These are phyloP conservation scores for Warburgia ugandensis DNA, from an alignment of 164 flowering plant genomes.

Conservation along the genomic window DNA sequence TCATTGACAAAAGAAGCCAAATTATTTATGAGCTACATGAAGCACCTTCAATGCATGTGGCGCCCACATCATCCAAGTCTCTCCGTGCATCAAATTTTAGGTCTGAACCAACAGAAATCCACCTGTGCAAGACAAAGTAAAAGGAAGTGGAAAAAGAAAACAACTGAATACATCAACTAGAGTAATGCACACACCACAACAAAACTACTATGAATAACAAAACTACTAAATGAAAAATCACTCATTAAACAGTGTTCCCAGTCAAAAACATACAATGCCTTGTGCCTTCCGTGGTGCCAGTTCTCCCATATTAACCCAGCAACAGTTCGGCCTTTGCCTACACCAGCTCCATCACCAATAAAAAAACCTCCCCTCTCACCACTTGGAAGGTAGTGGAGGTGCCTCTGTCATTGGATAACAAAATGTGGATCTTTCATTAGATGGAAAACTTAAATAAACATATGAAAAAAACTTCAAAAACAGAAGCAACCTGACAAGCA, in stretches of 20 bases:
- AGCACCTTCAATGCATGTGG: constrained; percentile 69
- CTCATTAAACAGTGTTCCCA: neutral
- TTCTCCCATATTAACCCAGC: constrained; percentile 99
- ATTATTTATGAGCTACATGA: too few relatives aligned
- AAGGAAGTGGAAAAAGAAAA: neutral
- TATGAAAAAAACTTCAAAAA: neutral
- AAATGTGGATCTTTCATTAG: neutral
- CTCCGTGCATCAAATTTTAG: constrained; percentile 91
- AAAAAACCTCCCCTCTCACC: constrained; percentile 92
- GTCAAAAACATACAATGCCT: constrained; percentile 64
- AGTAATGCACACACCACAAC: neutral
- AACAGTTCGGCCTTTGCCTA: constrained; percentile 96
- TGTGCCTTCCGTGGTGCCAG: constrained; percentile 86
- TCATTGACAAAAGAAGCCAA: too few relatives aligned
- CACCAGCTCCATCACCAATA: constrained; percentile 99
- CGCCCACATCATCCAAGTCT: constrained; percentile 96
- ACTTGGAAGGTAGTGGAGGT: constrained; percentile 64
- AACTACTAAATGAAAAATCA: neutral
- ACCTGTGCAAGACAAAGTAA: constrained; percentile 35
- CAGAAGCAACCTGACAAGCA: constrained; percentile 72
- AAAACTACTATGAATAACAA: neutral
- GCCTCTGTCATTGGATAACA: constrained; percentile 45
- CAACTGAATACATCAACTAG: neutral
- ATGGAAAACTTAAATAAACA: too few relatives aligned
- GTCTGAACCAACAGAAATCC: constrained; percentile 98